Percentiles rank a stretch among this genome's conserved stretches.
Conservation (phyloP, 805 yeast genomes). For the Priceomyces castillae region DNA sequence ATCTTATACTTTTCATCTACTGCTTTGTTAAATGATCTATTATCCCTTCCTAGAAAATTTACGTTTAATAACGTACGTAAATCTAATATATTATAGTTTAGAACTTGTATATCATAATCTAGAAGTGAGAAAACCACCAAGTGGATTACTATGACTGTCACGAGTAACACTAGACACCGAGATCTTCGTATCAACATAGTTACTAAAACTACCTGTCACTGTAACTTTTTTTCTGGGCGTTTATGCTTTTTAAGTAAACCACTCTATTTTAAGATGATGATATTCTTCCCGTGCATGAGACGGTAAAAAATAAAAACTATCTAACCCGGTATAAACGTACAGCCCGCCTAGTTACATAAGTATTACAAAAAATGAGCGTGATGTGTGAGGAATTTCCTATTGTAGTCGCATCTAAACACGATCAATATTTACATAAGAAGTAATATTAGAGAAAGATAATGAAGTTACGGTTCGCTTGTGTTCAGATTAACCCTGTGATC, state of each 20-base stretch:
- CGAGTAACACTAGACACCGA: conserved; percentile 14
- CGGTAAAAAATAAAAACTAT: too few relatives aligned
- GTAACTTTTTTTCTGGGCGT: background rate
- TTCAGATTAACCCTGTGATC: conserved; percentile 65
- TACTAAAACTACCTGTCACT: background rate
- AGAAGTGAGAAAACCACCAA: conserved; percentile 11
- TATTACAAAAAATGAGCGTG: too few relatives aligned
- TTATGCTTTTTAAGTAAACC: too few relatives aligned
- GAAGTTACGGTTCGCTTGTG: conserved; percentile 56
- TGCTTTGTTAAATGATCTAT: conserved; percentile 1
- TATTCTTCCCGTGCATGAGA: too few relatives aligned
- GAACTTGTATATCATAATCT: conserved; percentile 8
- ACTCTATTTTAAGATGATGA: too few relatives aligned
- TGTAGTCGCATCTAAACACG: too few relatives aligned
- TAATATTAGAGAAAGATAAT: conserved; percentile 20
- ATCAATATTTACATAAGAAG: background rate
- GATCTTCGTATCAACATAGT: conserved; percentile 12
- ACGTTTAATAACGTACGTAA: background rate
- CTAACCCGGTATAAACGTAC: too few relatives aligned
- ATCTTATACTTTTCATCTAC: background rate
- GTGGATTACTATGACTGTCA: conserved; percentile 14
- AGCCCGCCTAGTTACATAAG: too few relatives aligned
- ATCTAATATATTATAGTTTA: conserved; percentile 4
- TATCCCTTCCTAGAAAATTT: background rate
- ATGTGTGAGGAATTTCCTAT: too few relatives aligned